Evolutionary conservation across 495 filamentous ascomycete species (phyloP).

Genomic region (Corynascus novoguineensis): DNA sequence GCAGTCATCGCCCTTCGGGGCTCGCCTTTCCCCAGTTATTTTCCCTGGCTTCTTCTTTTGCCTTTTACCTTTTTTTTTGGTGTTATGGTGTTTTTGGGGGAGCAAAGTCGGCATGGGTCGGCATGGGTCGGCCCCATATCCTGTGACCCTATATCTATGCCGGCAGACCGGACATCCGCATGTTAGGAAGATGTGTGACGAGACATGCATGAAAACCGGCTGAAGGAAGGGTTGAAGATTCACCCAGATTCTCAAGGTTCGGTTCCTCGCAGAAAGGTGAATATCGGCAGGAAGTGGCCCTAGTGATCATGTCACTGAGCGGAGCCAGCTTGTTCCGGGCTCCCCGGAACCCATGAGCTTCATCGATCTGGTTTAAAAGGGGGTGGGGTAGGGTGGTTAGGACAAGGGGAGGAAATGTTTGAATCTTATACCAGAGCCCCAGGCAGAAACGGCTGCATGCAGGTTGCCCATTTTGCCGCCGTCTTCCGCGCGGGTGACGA

Average conservation of each 20-base stretch:
- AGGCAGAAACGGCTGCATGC: conserved; percentile 30
- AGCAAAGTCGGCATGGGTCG: no score
- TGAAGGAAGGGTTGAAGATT: conserved; percentile 14
- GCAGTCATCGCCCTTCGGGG: background rate
- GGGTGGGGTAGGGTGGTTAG: background rate
- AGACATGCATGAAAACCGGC: conserved; percentile 23
- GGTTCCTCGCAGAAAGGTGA: background rate
- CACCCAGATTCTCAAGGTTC: background rate
- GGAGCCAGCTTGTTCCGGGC: conserved; percentile 11
- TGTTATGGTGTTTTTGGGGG: no score
- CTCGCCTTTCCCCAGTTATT: background rate
- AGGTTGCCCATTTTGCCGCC: conserved; percentile 20
- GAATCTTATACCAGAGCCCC: conserved; percentile 22
- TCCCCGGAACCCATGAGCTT: conserved; percentile 11
- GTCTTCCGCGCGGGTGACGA: conserved; percentile 6
- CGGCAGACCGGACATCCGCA: background rate
- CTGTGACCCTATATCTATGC: background rate
- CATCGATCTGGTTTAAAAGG: conserved; percentile 13
- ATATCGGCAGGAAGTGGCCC: background rate
- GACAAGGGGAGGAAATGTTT: conserved; percentile 14
- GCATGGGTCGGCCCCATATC: no score
- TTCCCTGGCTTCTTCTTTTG: background rate
- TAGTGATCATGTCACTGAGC: conserved; percentile 16
- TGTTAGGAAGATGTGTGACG: conserved; percentile 19
- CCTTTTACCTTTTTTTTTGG: no score